Percentiles rank a stretch among this genome's conserved stretches.
Evolutionary conservation across 2,329 filamentous ascomycete species (phyloP).

Genomic region (Cercospora brassicicola): DNA sequence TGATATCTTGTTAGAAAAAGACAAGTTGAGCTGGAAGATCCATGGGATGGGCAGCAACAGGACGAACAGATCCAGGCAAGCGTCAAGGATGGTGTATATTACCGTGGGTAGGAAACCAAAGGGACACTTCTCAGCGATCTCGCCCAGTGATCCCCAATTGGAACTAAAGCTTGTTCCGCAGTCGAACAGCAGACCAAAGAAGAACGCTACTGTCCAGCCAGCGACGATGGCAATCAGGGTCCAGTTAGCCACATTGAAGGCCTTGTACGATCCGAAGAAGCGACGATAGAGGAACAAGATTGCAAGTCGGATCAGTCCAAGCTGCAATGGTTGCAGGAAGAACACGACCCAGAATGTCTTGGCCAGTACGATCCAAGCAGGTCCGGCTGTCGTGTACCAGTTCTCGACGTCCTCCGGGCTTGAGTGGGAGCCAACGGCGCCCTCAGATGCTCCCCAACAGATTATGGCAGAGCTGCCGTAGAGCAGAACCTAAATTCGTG

Average conservation of each 20-base stretch:
- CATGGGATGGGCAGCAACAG: conserved; percentile 19
- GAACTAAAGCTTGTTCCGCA: conserved; percentile 16
- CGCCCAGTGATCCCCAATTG: conserved; percentile 17
- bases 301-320: conserved; percentile 18
- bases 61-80: conserved; percentile 20
- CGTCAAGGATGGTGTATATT: conserved; percentile 21
- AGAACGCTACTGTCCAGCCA: conserved; percentile 18
- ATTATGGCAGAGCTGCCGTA: conserved; percentile 17
- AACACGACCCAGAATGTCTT: conserved; percentile 21
- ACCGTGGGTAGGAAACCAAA: conserved; percentile 22
- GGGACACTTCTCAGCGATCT: conserved; percentile 20
- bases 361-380: conserved; percentile 17
- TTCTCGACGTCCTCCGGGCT: conserved; percentile 19
- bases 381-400: conserved; percentile 18
- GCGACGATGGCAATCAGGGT: conserved; percentile 14
- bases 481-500: conserved; percentile 3
- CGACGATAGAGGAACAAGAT: conserved; percentile 20
- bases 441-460: conserved; percentile 14
- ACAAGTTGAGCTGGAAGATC: conserved; percentile 20
- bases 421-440: conserved; percentile 17
- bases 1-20: conserved; percentile 17
- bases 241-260: conserved; percentile 18
- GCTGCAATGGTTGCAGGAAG: conserved; percentile 17
- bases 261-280: conserved; percentile 17
- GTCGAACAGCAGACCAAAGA: conserved; percentile 20